These are phyloP conservation scores for Aspergillus sp. DNA, from an alignment of 2,329 filamentous ascomycete species.

Conservation along the genomic window DNA sequence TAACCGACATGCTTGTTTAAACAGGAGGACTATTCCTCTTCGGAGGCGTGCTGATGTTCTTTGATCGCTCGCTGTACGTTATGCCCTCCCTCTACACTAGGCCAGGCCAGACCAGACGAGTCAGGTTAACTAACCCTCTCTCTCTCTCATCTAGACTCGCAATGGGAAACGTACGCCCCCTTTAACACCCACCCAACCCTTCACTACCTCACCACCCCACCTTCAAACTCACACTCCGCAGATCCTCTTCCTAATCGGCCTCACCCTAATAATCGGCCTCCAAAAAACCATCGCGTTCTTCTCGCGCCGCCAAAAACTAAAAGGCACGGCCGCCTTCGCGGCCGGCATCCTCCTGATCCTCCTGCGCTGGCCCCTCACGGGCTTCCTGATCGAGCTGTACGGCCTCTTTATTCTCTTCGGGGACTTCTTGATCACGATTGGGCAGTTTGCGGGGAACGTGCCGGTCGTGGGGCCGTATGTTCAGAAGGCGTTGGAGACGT, in stretches of 20 bases:
- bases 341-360: constrained; percentile 81
- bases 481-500: constrained; percentile 68
- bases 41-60: constrained; percentile 93
- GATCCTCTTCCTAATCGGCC: constrained; percentile 97
- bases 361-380: constrained; percentile 84
- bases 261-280: constrained; percentile 91
- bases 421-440: constrained; percentile 92
- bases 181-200: no score
- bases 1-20: constrained; percentile 14
- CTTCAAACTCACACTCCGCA: constrained; percentile 36
- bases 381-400: constrained; percentile 88
- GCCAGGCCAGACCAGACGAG: not conserved
- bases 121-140: constrained; percentile 5
- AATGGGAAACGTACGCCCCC: constrained; percentile 80
- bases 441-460: constrained; percentile 78
- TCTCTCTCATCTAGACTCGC: constrained; percentile 64
- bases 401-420: constrained; percentile 92
- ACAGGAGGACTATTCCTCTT: constrained; percentile 91
- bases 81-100: no score
- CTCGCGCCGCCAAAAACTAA: constrained; percentile 85
- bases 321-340: constrained; percentile 86
- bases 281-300: constrained; percentile 94
- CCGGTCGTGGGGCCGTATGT: constrained; percentile 87
- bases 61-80: constrained; percentile 87
- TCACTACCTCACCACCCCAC: no score